Evolutionary conservation across 306 rosid genomes (phyloP).

Genomic region (Aeschynomene evenia): DNA sequence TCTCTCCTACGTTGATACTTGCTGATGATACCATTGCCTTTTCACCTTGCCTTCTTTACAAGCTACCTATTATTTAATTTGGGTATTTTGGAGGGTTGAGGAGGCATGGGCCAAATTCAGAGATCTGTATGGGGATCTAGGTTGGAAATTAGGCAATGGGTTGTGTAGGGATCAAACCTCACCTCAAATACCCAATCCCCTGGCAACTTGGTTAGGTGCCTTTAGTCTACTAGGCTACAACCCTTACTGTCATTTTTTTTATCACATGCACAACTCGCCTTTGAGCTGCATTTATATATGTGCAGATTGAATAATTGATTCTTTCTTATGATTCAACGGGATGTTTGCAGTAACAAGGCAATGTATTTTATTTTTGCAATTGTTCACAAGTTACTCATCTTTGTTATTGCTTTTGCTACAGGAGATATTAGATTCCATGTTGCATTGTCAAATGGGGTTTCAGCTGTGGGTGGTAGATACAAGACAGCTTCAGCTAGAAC

Average conservation of each 20-base stretch:
- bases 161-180: background rate
- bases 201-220: background rate
- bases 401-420: slow-evolving; percentile 29
- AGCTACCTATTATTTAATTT: background rate
- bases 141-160: background rate
- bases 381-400: slow-evolving; percentile 8
- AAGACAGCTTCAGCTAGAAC: slow-evolving; percentile 60
- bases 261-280: background rate
- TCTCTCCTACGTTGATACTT: background rate
- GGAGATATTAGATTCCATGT: slow-evolving; percentile 61
- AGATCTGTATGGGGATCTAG: background rate
- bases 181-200: background rate
- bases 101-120: background rate
- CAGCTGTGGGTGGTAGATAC: slow-evolving; percentile 53
- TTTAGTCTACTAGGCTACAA: slow-evolving; percentile 4
- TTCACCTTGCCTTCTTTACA: slow-evolving; percentile 3
- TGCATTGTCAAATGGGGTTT: slow-evolving; percentile 64
- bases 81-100: background rate
- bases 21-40: background rate
- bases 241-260: background rate
- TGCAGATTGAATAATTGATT: background rate
- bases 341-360: slow-evolving; percentile 8
- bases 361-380: background rate
- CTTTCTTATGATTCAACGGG: background rate
- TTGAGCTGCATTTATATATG: slow-evolving; percentile 1